phyloP scores from a whole-genome alignment of 192 early-diverging fungal species.

The Coemansia sp. region DNA sequence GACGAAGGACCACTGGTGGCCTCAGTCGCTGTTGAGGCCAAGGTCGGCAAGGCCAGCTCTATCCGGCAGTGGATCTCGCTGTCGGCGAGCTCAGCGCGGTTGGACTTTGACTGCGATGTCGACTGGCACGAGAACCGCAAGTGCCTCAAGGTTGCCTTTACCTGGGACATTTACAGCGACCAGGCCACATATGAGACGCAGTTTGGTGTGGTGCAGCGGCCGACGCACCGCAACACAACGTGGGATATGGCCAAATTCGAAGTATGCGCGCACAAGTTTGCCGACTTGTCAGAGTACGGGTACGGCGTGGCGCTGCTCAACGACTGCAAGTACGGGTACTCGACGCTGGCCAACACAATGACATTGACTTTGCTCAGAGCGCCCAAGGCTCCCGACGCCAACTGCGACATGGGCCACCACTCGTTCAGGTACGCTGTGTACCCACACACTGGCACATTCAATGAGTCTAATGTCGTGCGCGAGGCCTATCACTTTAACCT shows the following conservation, averaged over 20 bases:
- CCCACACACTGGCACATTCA: constrained; percentile 85
- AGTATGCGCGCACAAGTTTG: constrained; percentile 97
- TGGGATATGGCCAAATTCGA: constrained; percentile 93
- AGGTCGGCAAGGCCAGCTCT: constrained; percentile 66
- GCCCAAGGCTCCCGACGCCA: constrained; percentile 74
- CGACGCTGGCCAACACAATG: constrained; percentile 81
- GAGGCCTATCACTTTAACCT: constrained; percentile 92
- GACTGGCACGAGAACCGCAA: constrained; percentile 93
- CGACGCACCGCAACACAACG: constrained; percentile 94
- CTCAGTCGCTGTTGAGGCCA: constrained; percentile 68
- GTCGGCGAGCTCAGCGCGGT: constrained; percentile 65
- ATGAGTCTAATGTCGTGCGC: constrained; percentile 82
- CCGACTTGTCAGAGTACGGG: constrained; percentile 93
- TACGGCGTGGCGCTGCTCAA: constrained; percentile 94
- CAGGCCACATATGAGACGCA: constrained; percentile 94
- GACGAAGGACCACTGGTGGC: constrained; percentile 88
- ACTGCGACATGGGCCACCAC: constrained; percentile 72
- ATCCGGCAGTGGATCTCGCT: constrained; percentile 80
- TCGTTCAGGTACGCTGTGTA: constrained; percentile 88
- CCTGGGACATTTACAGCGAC: constrained; percentile 84
- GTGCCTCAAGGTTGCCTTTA: constrained; percentile 92
- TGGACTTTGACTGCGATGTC: constrained; percentile 90
- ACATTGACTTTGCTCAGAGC: constrained; percentile 83
- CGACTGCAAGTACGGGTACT: constrained; percentile 97
- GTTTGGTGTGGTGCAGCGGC: constrained; percentile 90